phyloP scores from a whole-genome alignment of 192 early-diverging fungal genomes.

The Linnemannia schmuckeri region DNA sequence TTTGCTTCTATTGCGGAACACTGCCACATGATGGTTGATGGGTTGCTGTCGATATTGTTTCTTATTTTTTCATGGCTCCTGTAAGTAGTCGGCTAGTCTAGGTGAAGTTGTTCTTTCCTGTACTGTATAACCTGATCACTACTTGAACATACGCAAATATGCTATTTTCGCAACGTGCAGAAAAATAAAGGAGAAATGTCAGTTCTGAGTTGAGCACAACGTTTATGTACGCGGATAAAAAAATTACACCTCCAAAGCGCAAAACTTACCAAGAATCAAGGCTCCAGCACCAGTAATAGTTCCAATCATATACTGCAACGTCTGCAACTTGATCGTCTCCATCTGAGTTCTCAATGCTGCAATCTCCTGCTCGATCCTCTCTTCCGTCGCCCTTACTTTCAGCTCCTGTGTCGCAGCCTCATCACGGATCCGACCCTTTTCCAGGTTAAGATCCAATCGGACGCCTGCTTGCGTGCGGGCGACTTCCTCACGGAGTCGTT shows the following conservation, averaged over 20 bases:
- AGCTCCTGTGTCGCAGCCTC: conserved; percentile 86
- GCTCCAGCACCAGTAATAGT: conserved; percentile 90
- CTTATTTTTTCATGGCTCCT: background rate
- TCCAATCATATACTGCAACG: conserved; percentile 85
- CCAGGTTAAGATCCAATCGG: conserved; percentile 87
- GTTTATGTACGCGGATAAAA: background rate
- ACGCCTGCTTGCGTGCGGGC: conserved; percentile 87
- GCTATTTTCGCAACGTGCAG: conserved; percentile 36
- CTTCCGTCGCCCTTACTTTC: conserved; percentile 87
- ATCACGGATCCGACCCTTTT: conserved; percentile 91
- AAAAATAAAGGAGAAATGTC: conserved; percentile 3
- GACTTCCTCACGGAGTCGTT: conserved; percentile 86
- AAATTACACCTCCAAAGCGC: background rate
- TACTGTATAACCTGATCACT: background rate
- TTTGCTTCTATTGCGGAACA: background rate
- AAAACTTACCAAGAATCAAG: conserved; percentile 70
- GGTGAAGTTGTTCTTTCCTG: background rate
- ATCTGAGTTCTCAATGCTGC: conserved; percentile 83
- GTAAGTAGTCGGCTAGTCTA: background rate
- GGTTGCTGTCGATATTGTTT: background rate
- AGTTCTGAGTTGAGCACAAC: background rate
- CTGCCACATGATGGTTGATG: background rate
- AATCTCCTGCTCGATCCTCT: conserved; percentile 92
- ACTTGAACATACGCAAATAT: conserved; percentile 72
- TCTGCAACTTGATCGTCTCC: conserved; percentile 90